Evolutionary conservation across 805 yeast genomes (phyloP), one percentile per base, ranked within the genome.

Genomic region (Wickerhamiella qilinensis): DNA sequence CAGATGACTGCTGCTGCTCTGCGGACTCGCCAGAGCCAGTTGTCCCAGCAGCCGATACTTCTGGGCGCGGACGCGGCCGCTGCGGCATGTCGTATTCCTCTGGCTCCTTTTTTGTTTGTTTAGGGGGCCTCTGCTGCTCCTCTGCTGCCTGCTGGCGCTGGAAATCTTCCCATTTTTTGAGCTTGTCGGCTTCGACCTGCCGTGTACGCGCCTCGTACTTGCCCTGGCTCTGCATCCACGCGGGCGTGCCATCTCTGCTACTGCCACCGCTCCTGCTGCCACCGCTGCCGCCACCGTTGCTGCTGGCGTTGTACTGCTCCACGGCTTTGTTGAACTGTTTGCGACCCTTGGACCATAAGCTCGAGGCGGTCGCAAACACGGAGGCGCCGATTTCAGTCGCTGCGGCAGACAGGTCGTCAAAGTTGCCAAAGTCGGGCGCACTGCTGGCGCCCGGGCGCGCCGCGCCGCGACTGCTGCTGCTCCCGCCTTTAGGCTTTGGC

Each of bases 171-270:
- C 33, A 9, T 7, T 11, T 8, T 30, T 11, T 5, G 20, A 4
- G 20, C 11, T 12, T 14, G 9, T 30, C 33, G 6, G 33, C 20
- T 7, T 16, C 33, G 14, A n/a, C 33, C 7, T 7, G 15, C 20
- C 17, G n/a, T 19, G 33, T 15, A 5, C 20, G 20, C 30, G 30
- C 33, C 38, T 24, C 20, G 30, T 35, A 25, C 46, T 50, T 60
- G 12, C 58, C 62, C 47, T 71, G 76, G 43, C 71, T 68, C 40
- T 61, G 66, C 85, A 82, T 76, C 93, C 93, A 82, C 1, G 76
- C 72, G 0, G 93, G 93, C 45, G 51, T 54, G 4, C 62, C 65
- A 37, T 62, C 63, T n/a, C n/a, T n/a, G 25, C 25, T 22, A 11
- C 9, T 7, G 25, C 25, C 25, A 22, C 25, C 25, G 25, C 9